These are phyloP conservation scores for Labyrinthula sp. DNA, from an alignment of 352 stramenopile genomes.

Conservation along the genomic window DNA sequence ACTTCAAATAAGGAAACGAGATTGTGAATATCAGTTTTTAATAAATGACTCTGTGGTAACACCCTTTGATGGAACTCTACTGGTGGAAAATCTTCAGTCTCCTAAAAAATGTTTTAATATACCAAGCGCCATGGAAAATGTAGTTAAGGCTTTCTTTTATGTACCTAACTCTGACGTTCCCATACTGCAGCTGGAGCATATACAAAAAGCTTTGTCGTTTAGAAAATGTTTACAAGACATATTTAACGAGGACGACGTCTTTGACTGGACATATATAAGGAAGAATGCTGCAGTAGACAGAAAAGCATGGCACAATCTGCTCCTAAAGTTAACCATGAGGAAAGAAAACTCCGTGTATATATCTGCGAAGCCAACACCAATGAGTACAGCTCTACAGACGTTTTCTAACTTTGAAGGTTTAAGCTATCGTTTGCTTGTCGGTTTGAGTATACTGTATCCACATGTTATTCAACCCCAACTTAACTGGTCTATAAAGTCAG, in stretches of 20 bases:
- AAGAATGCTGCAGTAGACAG: background rate
- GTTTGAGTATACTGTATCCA: slow-evolving; percentile 4
- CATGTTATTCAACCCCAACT: background rate
- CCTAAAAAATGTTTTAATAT: no score
- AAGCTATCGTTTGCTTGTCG: slow-evolving; percentile 8
- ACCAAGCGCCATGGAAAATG: no score
- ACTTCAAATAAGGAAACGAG: no score
- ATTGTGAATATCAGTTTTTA: no score
- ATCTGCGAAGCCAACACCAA: slow-evolving; percentile 2
- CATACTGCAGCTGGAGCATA: no score
- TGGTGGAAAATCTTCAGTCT: no score
- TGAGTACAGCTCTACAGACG: slow-evolving; percentile 1
- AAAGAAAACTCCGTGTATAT: slow-evolving; percentile 8
- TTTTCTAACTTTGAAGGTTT: slow-evolving; percentile 6
- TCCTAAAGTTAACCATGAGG: slow-evolving; percentile 21
- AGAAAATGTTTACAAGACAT: no score
- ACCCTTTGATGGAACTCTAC: no score
- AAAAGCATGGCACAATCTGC: slow-evolving; percentile 5
- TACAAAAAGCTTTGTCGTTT: no score
- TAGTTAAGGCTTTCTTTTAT: no score
- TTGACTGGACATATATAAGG: background rate
- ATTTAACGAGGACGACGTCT: slow-evolving; percentile 5
- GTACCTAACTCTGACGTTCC: no score
- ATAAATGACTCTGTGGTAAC: no score
- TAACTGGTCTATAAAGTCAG: slow-evolving; percentile 2